A percentile compares a stretch with the other conserved stretches of the same genome.
Conservation (phyloP, 257 asterid genomes). For the Ilex aquifolium region DNA sequence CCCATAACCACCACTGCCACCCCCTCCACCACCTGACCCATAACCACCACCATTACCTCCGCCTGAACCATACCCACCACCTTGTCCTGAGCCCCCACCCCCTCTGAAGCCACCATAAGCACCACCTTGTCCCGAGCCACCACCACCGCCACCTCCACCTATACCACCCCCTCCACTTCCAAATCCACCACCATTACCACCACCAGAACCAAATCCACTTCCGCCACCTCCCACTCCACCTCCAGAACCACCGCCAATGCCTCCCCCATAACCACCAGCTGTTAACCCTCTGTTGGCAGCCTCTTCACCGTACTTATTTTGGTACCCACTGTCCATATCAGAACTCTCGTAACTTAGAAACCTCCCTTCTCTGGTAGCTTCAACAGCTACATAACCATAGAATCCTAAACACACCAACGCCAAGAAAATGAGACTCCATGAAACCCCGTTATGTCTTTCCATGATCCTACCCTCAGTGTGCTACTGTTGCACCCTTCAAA, state of each 20-base stretch:
- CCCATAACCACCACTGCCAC: conserved; percentile 12
- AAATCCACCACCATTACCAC: not conserved
- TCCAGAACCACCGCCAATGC: conserved; percentile 6
- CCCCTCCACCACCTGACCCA: conserved; percentile 21
- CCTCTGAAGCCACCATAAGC: too few relatives aligned
- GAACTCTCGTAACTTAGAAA: conserved; percentile 1
- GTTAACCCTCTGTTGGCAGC: conserved; percentile 12
- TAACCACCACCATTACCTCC: conserved; percentile 21
- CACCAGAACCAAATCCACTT: not conserved
- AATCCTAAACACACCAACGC: conserved; percentile 20
- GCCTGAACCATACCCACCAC: conserved; percentile 19
- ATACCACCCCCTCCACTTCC: not conserved
- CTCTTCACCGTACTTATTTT: conserved; percentile 1
- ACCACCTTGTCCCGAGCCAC: too few relatives aligned
- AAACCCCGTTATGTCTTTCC: conserved; percentile 15
- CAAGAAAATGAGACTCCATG: conserved; percentile 28
- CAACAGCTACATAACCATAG: conserved; percentile 13
- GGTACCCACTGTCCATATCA: not conserved
- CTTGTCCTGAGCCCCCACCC: not conserved
- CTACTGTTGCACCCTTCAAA: conserved; percentile 5
- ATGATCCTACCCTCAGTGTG: conserved; percentile 16
- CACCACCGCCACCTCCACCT: too few relatives aligned
- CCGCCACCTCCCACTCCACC: conserved; percentile 2
- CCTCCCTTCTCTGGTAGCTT: conserved; percentile 21
- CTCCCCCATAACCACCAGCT: conserved; percentile 13